Evolutionary conservation across 306 rosid genomes (phyloP), one percentile per base, ranked within the genome.

Genomic region (Canavalia ensiformis): DNA sequence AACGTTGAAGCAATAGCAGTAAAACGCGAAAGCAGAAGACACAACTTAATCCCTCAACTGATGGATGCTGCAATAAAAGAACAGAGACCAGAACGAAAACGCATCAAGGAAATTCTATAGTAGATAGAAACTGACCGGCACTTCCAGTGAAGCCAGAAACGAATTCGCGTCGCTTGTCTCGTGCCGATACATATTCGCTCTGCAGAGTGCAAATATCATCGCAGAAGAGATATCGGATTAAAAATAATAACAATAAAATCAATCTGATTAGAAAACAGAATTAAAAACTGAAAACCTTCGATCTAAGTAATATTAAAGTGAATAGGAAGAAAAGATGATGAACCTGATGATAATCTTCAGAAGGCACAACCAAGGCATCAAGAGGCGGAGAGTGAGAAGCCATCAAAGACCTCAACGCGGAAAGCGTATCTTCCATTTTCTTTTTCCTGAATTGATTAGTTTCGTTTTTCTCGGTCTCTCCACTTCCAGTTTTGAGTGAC

Each of bases 321-420:
- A 72, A 6, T 35, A 42, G 58, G 3, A 5, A 41, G 66, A 29
- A 66, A 69, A 5, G 2, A 31, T 6, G 65, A 37, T 1, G 51
- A 28, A 95, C 99, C 97, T 93, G 99, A 35, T 96, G 99, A 84
- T 91, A 91, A 81, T 96, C 99, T 87, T 96, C 98, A 5, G 99
- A 96, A 25, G 99, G 99, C 1, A 96, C 97, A 4, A 93, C 87
- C 56, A 96, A 88, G 55, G 99, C 99, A 63, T 88, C 87, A 3
- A 96, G 96, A 13, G 96, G 91, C 2, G 99, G 99, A 77, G 89
- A 85, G 92, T 96, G 94, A 29, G 97, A 88, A 74, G 90, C 87
- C 97, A 96, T 91, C 72, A 90, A 62, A 79, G 95, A 86, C 85
- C 99, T 86, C 88, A 96, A 74, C 68, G 91, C 86, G 49, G 78